These are phyloP conservation scores for Nicotiana tabacum DNA, from an alignment of 257 asterid genomes.

Conservation along the genomic window DNA sequence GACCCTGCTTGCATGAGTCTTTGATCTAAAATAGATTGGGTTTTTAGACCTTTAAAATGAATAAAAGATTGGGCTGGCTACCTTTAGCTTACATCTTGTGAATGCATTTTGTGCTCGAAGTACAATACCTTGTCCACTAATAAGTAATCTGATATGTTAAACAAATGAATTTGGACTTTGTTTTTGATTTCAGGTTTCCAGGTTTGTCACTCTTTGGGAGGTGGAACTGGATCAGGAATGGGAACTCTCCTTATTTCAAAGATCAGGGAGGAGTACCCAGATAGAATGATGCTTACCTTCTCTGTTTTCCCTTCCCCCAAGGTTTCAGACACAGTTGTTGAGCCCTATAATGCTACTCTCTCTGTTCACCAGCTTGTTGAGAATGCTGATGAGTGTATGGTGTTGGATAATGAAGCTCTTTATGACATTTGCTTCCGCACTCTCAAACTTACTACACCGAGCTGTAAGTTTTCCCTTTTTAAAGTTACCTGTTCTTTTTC, in stretches of 20 bases:
- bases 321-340: conserved; percentile 79
- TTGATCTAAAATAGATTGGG: neutral
- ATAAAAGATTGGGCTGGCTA: neutral
- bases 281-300: conserved; percentile 83
- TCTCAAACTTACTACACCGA: conserved; percentile 68
- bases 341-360: conserved; percentile 73
- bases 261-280: conserved; percentile 80
- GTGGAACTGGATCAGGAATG: conserved; percentile 92
- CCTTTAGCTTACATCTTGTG: neutral
- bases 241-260: conserved; percentile 78
- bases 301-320: conserved; percentile 82
- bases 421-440: conserved; percentile 70
- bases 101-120: neutral
- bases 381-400: conserved; percentile 85
- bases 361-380: conserved; percentile 83
- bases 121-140: neutral
- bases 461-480: conserved; percentile 42
- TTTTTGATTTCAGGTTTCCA: conserved; percentile 47
- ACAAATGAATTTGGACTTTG: neutral
- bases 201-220: conserved; percentile 77
- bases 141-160: neutral
- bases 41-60: neutral
- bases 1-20: neutral
- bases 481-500: neutral
- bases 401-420: conserved; percentile 69